Evolutionary conservation across 2,329 filamentous ascomycete species (phyloP), one percentile per base, ranked within the genome.

Genomic region (Sporothrix globosa): DNA sequence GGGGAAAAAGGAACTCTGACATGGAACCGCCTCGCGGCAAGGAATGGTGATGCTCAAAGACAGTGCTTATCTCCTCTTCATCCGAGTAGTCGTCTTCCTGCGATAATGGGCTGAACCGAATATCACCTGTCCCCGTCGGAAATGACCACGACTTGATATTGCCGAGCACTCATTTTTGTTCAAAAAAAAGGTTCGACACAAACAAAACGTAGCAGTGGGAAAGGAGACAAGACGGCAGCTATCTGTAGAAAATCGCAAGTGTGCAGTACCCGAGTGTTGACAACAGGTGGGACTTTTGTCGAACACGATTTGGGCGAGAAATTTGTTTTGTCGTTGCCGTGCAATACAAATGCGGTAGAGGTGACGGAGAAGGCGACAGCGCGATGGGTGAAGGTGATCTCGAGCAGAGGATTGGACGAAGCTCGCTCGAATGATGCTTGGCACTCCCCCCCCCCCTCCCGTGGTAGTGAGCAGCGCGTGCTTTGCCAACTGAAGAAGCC

Each of bases 271-370:
- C 58, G 39, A 46, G 58, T 27, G 58, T 63, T 39, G 58, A 46
- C 21, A 19, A 21, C 13, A 46, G 39, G 39, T 24, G 58, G 24
- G 21, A 10, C 6, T n/a, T 46, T 10, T 10, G 39, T 27, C 14
- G 13, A 27, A 14, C 21, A 63, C 21, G 39, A 27, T 24, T 46
- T 39, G 39, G 39, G 39, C 13, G 58, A 63, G 21, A 63, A 46
- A 27, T 19, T 63, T 44, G 21, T 63, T 27, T 63, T 63, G 58
- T 63, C 21, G 58, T 17, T 63, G 58, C 58, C 58, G 58, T 63
- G 24, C 9, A 19, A 63, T 27, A 4, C 41, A 14, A 61, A 61
- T 19, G 39, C 34, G n/a, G 56, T 44, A n/a, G 5, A 44, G n/a
- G 34, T 24, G 44, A 63, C 58, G 58, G 58, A 39, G 58, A n/a